Evolutionary conservation across 129 eudicot genomes (phyloP).

Genomic region (Daucus carota): DH1_v3.0 NC_030383.2:63589501-63590000

Average conservation of each 20-base stretch:
- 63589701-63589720: conserved; percentile 23
- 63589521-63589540: conserved; percentile 7
- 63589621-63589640: not conserved
- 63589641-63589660: not conserved
- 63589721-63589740: conserved; percentile 27
- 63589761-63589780: conserved; percentile 27
- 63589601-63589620: not conserved
- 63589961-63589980: conserved; percentile 38
- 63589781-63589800: conserved; percentile 19
- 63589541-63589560: conserved; percentile 5
- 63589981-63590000: conserved; percentile 25
- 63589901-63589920: not conserved
- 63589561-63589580: conserved; percentile 2
- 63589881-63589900: not conserved
- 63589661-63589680: conserved; percentile 3
- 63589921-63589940: not conserved
- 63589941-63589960: not conserved
- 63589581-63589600: not conserved
- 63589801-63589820: conserved; percentile 16
- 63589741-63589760: conserved; percentile 34
- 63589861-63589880: not conserved
- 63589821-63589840: conserved; percentile 12
- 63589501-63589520: not conserved
- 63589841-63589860: conserved; percentile 1
- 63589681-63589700: conserved; percentile 13